A percentile compares a stretch with the other conserved stretches of the same genome.
phyloP scores from a whole-genome alignment of 2,329 filamentous ascomycete species.

The Thermoascus crustaceus region DNA sequence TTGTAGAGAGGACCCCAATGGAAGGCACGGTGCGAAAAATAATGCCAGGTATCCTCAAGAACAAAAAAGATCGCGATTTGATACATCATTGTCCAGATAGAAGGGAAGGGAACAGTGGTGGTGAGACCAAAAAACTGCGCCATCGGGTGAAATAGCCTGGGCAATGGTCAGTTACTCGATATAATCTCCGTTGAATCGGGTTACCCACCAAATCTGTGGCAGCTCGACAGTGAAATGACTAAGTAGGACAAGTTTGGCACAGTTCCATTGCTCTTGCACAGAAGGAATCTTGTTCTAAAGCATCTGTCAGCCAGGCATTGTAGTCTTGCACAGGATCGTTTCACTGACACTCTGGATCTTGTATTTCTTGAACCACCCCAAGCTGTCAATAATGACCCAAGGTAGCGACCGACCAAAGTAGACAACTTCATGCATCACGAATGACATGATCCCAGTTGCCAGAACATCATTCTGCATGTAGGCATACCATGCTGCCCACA shows the following conservation, averaged over 20 bases:
- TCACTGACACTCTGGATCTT: constrained; percentile 80
- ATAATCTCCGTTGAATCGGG: neutral
- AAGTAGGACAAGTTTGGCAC: constrained; percentile 83
- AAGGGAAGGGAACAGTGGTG: constrained; percentile 83
- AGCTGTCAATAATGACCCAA: constrained; percentile 84
- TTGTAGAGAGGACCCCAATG: constrained; percentile 96
- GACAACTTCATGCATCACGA: constrained; percentile 84
- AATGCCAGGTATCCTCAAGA: constrained; percentile 95
- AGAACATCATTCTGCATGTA: constrained; percentile 98
- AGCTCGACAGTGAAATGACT: constrained; percentile 97
- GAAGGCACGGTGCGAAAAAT: constrained; percentile 87
- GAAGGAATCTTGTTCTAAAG: constrained; percentile 82
- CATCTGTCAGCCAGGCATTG: no score
- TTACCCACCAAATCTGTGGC: constrained; percentile 82
- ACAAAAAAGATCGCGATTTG: constrained; percentile 94
- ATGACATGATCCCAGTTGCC: constrained; percentile 95
- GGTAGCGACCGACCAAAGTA: constrained; percentile 91
- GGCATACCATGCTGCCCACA: constrained; percentile 95
- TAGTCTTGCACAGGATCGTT: neutral
- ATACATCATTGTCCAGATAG: constrained; percentile 73
- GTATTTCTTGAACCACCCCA: constrained; percentile 83
- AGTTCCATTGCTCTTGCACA: constrained; percentile 88
- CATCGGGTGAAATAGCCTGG: constrained; percentile 84
- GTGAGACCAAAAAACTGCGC: constrained; percentile 85
- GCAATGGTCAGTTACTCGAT: constrained; percentile 7